Percentiles rank a stretch among this genome's conserved stretches.
phyloP scores from a whole-genome alignment of 768 basidiomycete genomes.

The Termitomyces sp. region DNA sequence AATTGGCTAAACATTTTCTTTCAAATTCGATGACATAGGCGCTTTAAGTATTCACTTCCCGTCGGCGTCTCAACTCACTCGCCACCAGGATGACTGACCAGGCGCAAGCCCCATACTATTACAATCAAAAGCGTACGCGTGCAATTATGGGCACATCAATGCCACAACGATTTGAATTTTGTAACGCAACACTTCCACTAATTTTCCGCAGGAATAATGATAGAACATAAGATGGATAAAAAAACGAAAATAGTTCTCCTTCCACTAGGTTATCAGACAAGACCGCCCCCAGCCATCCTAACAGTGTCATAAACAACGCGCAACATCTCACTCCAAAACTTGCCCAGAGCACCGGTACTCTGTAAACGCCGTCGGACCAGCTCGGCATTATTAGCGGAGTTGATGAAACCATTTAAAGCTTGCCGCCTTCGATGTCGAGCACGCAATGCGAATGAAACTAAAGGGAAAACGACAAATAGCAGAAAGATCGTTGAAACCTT shows the following conservation, averaged over 20 bases:
- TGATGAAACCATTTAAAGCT: constrained; percentile 13
- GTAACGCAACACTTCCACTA: neutral
- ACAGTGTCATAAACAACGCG: constrained; percentile 60
- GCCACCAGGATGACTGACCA: no score
- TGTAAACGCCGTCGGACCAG: constrained; percentile 51
- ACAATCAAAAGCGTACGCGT: neutral
- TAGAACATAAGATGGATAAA: neutral
- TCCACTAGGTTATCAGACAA: constrained; percentile 40
- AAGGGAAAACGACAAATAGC: constrained; percentile 39
- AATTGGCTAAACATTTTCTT: no score
- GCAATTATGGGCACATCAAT: neutral
- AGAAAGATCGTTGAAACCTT: constrained; percentile 45
- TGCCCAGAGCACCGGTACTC: constrained; percentile 28
- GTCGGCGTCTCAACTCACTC: no score
- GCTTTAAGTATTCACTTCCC: no score
- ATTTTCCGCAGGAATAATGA: neutral
- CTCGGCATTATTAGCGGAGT: constrained; percentile 41
- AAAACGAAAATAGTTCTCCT: neutral
- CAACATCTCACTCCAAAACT: constrained; percentile 46
- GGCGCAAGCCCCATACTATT: neutral
- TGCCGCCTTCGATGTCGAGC: constrained; percentile 37
- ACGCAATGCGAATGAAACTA: constrained; percentile 47
- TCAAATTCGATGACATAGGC: no score
- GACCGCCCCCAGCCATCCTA: constrained; percentile 71
- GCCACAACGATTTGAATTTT: neutral